A percentile compares a stretch with the other conserved stretches of the same genome.
These are phyloP conservation scores for Agastache rugosa DNA, from an alignment of 257 asterid genomes.

Conservation along the genomic window DNA sequence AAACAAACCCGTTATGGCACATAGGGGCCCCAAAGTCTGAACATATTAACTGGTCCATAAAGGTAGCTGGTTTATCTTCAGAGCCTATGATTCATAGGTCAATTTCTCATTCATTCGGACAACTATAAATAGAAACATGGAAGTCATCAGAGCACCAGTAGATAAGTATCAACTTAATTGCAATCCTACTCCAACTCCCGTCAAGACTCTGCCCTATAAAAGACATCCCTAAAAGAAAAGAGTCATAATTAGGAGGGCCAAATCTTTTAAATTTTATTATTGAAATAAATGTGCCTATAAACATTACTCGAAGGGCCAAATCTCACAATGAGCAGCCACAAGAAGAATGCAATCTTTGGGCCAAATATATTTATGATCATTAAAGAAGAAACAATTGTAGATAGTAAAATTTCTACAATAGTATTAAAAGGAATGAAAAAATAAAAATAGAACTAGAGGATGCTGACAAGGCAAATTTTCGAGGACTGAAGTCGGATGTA, in stretches of 20 bases:
- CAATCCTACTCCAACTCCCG: constrained; percentile 13
- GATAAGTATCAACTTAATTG: constrained; percentile 5
- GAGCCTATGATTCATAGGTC: not conserved
- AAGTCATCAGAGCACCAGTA: constrained; percentile 10
- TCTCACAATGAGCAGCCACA: constrained; percentile 11
- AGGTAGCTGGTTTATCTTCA: not conserved
- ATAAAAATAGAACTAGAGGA: not conserved
- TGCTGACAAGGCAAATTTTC: not conserved
- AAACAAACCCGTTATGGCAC: not conserved
- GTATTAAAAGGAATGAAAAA: not conserved
- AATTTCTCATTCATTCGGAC: constrained; percentile 12
- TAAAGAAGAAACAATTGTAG: not conserved
- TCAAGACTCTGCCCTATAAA: constrained; percentile 13
- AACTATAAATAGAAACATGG: constrained; percentile 4
- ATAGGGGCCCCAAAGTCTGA: not conserved
- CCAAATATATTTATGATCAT: not conserved
- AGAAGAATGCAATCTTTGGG: not conserved
- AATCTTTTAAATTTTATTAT: not conserved
- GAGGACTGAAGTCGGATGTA: constrained; percentile 16
- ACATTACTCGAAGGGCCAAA: not conserved
- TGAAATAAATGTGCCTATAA: not conserved
- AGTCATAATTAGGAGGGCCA: not conserved
- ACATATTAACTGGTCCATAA: not conserved
- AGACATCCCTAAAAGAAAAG: not conserved
- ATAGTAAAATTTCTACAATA: not conserved